Conservation (phyloP, 495 filamentous ascomycete species). For the Penicillium canescens region DNA sequence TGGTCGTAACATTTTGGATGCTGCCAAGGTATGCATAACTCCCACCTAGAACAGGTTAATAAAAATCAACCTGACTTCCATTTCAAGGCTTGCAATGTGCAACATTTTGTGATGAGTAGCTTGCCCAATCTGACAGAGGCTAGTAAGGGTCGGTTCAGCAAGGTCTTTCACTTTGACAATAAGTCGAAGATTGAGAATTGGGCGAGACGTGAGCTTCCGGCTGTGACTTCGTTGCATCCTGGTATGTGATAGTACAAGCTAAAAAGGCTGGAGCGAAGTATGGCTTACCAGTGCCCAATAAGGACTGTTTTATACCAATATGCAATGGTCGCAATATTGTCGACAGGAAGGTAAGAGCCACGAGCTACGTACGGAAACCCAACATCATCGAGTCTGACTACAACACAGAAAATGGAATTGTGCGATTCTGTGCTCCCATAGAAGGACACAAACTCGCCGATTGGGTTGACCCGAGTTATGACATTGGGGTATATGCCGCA, state of each 20-base stretch:
- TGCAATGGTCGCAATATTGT: slow-evolving; percentile 18
- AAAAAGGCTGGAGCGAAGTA: too few relatives aligned
- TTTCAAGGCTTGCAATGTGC: slow-evolving; percentile 14
- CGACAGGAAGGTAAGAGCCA: background rate
- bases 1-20: slow-evolving; percentile 35
- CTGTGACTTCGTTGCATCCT: slow-evolving; percentile 16
- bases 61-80: too few relatives aligned
- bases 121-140: slow-evolving; percentile 23
- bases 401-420: slow-evolving; percentile 5
- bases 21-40: slow-evolving; percentile 16
- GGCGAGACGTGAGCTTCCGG: slow-evolving; percentile 10
- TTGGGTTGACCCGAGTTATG: slow-evolving; percentile 20
- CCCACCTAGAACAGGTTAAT: too few relatives aligned
- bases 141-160: slow-evolving; percentile 8
- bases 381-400: too few relatives aligned
- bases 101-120: slow-evolving; percentile 39
- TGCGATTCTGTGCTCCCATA: slow-evolving; percentile 18
- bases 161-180: slow-evolving; percentile 20
- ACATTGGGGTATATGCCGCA: slow-evolving; percentile 21
- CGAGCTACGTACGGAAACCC: too few relatives aligned
- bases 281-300: too few relatives aligned
- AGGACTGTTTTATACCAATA: slow-evolving; percentile 24
- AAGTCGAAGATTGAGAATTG: slow-evolving; percentile 17
- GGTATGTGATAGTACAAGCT: slow-evolving; percentile 4
- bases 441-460: slow-evolving; percentile 10